These are phyloP conservation scores for Phaeolepiota aurea DNA, from an alignment of 768 basidiomycete genomes.

Conservation along the genomic window DNA sequence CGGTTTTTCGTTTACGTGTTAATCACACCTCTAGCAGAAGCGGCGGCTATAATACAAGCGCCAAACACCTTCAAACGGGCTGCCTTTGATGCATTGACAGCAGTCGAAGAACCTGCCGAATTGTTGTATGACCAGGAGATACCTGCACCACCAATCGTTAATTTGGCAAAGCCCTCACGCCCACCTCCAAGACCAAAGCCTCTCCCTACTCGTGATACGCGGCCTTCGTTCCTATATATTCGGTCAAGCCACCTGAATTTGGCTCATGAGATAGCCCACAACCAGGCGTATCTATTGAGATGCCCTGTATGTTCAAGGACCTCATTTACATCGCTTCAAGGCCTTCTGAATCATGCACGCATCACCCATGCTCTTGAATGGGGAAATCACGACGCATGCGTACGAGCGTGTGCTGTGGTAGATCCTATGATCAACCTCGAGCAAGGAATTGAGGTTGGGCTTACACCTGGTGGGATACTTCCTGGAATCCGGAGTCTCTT, in stretches of 20 bases:
- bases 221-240: constrained; percentile 30
- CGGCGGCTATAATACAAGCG: constrained; percentile 8
- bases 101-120: constrained; percentile 30
- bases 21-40: not conserved
- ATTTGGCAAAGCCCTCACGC: constrained; percentile 13
- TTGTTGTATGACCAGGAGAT: constrained; percentile 26
- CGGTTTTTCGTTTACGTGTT: not conserved
- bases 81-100: constrained; percentile 31
- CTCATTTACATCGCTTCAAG: constrained; percentile 41
- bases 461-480: constrained; percentile 30
- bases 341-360: constrained; percentile 46
- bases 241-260: constrained; percentile 17
- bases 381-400: constrained; percentile 49
- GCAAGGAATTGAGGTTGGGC: constrained; percentile 33
- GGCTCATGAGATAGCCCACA: constrained; percentile 11
- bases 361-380: constrained; percentile 40
- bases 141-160: constrained; percentile 12
- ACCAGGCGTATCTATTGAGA: constrained; percentile 27
- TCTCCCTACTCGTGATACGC: constrained; percentile 7
- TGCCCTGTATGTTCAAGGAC: constrained; percentile 39
- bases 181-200: constrained; percentile 19
- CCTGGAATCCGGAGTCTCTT: constrained; percentile 43
- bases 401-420: constrained; percentile 37
- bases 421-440: constrained; percentile 30
- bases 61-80: constrained; percentile 25